These are phyloP conservation scores for Lentinula raphanica DNA, from an alignment of 768 basidiomycete genomes.

Conservation along the genomic window DNA sequence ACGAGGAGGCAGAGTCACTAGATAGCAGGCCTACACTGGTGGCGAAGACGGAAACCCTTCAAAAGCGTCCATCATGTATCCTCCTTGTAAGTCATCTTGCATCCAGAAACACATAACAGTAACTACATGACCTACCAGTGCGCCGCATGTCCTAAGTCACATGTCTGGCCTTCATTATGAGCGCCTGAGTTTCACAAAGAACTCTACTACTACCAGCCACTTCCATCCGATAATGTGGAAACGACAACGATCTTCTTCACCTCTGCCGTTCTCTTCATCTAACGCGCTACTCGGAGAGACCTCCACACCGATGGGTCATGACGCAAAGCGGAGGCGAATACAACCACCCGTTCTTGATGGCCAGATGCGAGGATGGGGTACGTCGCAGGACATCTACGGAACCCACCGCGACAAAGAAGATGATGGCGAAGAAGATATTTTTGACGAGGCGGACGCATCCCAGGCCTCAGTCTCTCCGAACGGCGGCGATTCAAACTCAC, in stretches of 20 bases:
- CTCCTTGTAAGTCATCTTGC: too few species aligned
- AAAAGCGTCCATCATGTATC: too few species aligned
- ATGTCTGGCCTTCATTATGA: too few species aligned
- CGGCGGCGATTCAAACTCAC: slow-evolving; percentile 17
- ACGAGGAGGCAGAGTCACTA: too few species aligned
- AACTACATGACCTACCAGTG: too few species aligned
- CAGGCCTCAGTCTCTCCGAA: neutral
- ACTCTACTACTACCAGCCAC: too few species aligned
- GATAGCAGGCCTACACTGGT: too few species aligned
- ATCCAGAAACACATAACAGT: too few species aligned
- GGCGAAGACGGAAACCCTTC: too few species aligned
- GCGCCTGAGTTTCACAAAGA: too few species aligned
- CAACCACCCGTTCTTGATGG: slow-evolving; percentile 51
- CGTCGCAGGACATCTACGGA: slow-evolving; percentile 25
- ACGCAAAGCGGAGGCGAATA: slow-evolving; percentile 52
- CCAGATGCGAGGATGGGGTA: slow-evolving; percentile 41
- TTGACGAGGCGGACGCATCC: slow-evolving; percentile 2
- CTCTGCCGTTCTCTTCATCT: slow-evolving; percentile 28
- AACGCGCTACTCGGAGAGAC: slow-evolving; percentile 22
- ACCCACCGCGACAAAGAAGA: slow-evolving; percentile 27
- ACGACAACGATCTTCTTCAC: slow-evolving; percentile 43
- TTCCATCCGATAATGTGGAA: too few species aligned
- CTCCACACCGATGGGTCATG: slow-evolving; percentile 19
- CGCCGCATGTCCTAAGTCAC: too few species aligned
- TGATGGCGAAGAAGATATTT: slow-evolving; percentile 9